A percentile compares a stretch with the other conserved stretches of the same genome.
Conservation (phyloP, 441 rosid genomes). For the Sinapis alba region DNA sequence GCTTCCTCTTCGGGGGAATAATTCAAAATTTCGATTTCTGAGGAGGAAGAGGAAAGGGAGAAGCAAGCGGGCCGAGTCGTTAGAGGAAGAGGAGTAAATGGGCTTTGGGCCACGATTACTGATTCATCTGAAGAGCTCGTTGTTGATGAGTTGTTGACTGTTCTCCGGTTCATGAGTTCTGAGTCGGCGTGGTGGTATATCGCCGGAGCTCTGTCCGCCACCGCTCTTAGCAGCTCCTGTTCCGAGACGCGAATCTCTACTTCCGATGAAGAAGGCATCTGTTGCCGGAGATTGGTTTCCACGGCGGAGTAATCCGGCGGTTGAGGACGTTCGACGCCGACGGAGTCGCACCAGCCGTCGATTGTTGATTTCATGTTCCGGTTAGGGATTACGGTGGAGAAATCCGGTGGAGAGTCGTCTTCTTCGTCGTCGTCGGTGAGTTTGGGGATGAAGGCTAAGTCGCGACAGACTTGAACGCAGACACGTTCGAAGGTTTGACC, state of each 20-base stretch:
- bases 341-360: constrained; percentile 51
- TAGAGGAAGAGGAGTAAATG: constrained; percentile 52
- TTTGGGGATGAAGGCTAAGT: constrained; percentile 46
- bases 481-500: constrained; percentile 70
- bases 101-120: constrained; percentile 54
- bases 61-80: constrained; percentile 76
- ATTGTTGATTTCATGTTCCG: constrained; percentile 53
- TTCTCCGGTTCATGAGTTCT: constrained; percentile 16
- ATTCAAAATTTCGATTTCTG: constrained; percentile 49
- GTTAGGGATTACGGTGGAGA: constrained; percentile 52
- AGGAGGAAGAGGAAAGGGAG: constrained; percentile 57
- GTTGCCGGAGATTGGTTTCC: constrained; percentile 37
- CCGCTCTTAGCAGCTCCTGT: constrained; percentile 62
- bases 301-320: constrained; percentile 47
- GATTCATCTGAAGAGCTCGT: constrained; percentile 82
- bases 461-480: constrained; percentile 52
- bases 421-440: constrained; percentile 46
- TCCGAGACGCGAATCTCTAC: constrained; percentile 59
- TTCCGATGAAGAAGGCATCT: constrained; percentile 31
- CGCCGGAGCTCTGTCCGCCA: constrained; percentile 65
- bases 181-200: constrained; percentile 55
- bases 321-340: constrained; percentile 35
- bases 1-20: constrained; percentile 48
- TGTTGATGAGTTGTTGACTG: constrained; percentile 12
- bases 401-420: constrained; percentile 52